Conservation (phyloP, 2,329 filamentous ascomycete species). For the Pezicula rhizophila region DNA sequence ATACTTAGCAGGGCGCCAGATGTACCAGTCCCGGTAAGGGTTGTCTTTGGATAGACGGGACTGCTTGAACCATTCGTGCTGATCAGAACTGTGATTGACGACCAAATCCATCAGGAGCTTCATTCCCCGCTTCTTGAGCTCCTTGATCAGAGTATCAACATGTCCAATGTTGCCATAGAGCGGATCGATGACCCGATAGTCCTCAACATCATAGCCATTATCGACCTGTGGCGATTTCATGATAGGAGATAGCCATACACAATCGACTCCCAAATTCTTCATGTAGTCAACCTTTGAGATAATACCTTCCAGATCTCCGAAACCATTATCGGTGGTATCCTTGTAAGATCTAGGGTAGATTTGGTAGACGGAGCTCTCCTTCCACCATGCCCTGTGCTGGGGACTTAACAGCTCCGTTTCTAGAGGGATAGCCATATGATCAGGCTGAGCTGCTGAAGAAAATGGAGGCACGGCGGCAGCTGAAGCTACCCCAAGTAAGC, state of each 20-base stretch:
- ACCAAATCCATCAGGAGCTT: conserved; percentile 68
- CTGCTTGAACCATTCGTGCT: conserved; percentile 52
- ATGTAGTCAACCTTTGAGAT: conserved; percentile 57
- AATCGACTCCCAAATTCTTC: conserved; percentile 52
- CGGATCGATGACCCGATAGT: conserved; percentile 61
- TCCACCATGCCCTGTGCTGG: conserved; percentile 29
- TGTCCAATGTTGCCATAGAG: conserved; percentile 63
- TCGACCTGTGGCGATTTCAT: conserved; percentile 60
- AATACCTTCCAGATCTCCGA: conserved; percentile 59
- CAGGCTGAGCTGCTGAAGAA: neutral
- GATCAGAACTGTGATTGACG: conserved; percentile 57
- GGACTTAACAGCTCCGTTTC: neutral
- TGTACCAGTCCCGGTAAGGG: conserved; percentile 56
- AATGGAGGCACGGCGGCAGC: neutral
- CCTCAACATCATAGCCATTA: conserved; percentile 68
- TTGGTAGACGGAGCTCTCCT: conserved; percentile 42
- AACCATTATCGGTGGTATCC: conserved; percentile 51
- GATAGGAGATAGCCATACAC: conserved; percentile 64
- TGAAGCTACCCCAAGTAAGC: too few species aligned
- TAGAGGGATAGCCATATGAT: neutral
- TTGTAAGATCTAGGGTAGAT: conserved; percentile 54
- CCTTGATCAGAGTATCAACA: conserved; percentile 56
- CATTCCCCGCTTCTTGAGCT: conserved; percentile 53
- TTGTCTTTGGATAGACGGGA: conserved; percentile 41
- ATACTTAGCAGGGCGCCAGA: conserved; percentile 45